Evolutionary conservation across 768 basidiomycete genomes (phyloP).

Genomic region (Psilocybe subaeruginosa): DNA sequence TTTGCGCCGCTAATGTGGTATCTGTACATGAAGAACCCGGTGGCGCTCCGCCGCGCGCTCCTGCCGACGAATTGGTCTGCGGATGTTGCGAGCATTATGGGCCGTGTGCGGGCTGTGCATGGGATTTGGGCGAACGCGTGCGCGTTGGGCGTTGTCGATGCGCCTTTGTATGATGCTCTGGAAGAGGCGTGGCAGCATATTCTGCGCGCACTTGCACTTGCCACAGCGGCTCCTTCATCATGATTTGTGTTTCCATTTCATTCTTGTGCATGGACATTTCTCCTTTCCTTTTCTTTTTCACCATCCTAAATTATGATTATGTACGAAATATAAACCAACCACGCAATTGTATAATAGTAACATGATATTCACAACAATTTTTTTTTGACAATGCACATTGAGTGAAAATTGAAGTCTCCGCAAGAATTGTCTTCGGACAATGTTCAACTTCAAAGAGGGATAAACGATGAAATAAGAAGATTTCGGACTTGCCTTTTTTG

Average conservation of each 20-base stretch:
- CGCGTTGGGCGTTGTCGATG: conserved; percentile 17
- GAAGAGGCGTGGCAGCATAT: conserved; percentile 18
- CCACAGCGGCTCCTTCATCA: conserved; percentile 3
- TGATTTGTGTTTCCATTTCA: not conserved
- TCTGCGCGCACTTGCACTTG: not conserved
- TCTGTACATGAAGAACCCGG: conserved; percentile 13
- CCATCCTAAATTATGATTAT: conserved; percentile 8
- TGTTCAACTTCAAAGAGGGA: no score
- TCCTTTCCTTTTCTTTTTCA: not conserved
- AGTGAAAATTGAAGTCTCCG: no score
- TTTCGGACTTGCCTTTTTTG: not conserved
- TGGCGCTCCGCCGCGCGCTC: conserved; percentile 4
- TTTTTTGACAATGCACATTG: no score
- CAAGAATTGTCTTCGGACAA: no score
- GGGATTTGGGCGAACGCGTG: conserved; percentile 21
- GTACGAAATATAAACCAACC: not conserved
- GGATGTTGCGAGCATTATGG: conserved; percentile 8
- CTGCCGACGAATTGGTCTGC: conserved; percentile 13
- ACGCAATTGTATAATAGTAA: no score
- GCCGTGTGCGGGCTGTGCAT: conserved; percentile 5
- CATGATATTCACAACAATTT: no score
- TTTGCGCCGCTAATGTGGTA: conserved; percentile 12
- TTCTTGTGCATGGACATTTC: not conserved
- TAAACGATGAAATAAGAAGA: no score
- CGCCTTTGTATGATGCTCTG: conserved; percentile 12